Evolutionary conservation across 805 yeast genomes (phyloP), one percentile per base, ranked within the genome.

Genomic region (Lipomyces kockii): DNA sequence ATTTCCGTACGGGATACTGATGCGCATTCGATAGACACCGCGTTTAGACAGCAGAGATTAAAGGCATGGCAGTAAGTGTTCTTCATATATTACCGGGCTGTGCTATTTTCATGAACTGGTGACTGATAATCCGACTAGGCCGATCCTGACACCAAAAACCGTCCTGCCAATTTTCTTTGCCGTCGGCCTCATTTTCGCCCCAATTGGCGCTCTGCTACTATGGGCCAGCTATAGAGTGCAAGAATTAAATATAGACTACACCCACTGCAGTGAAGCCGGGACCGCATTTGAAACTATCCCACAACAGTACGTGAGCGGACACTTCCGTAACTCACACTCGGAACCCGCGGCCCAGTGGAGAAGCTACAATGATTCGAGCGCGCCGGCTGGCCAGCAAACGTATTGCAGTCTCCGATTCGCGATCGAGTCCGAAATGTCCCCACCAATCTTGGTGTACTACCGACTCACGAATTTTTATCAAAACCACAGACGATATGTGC

Each of bases 401-500:
- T 81, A 80, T 2, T 94, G 99, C 78, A 80, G 83, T 35, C 73
- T 95, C 51, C 85, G 87, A 74, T 94, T 95, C 79, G 85, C 85
- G 53, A 77, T 92, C 34, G 96, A 97, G 14, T 81, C 82, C 56
- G 87, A 87, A 64, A 83, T 95, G 77, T 83, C 86, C 54, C 85
- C 88, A 1, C 91, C 97, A 2, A 76, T 92, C 8, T 92, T 83
- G 76, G 75, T 92, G 70, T 95, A 91, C 80, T 95, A 95, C 80
- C 87, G 88, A 72, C 81, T 95, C 74, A 92, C 97, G 46, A 92
- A 92, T 77, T 95, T 94, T 78, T 92, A 84, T 78, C 98, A 95
- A 78, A 95, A 95, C 78, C 99, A 95, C 80, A 86, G 99, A 68
- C 91, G 95, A 70, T 95, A 92, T 76, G 98, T 94, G 43, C 87